Conservation (phyloP, 305 asterid species). For the Salvia sclarea region DNA sequence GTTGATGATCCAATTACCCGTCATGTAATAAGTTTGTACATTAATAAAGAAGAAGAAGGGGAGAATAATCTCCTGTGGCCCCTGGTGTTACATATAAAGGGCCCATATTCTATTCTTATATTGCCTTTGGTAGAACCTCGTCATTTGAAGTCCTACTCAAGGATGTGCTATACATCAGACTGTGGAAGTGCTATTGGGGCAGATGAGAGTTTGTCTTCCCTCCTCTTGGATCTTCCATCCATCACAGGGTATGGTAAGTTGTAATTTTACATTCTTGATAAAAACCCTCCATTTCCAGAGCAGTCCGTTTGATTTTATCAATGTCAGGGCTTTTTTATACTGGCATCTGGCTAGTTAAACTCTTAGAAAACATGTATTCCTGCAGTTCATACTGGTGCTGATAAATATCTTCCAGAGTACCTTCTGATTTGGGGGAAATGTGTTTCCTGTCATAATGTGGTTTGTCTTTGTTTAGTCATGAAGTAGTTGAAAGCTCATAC, state of each 20-base stretch:
- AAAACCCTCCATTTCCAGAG: not conserved
- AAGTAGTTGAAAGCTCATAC: constrained; percentile 26
- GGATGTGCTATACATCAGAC: constrained; percentile 66
- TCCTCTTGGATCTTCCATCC: constrained; percentile 86
- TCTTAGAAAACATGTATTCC: not conserved
- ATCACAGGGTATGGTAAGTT: constrained; percentile 98
- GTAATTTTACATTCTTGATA: constrained; percentile 34
- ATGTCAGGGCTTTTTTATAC: constrained; percentile 3
- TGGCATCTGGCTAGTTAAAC: constrained; percentile 16
- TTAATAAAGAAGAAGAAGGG: constrained; percentile 57
- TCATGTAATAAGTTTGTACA: constrained; percentile 66
- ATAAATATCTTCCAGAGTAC: not conserved
- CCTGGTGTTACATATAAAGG: constrained; percentile 71
- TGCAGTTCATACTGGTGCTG: not conserved
- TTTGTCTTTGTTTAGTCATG: not conserved
- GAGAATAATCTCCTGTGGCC: constrained; percentile 74
- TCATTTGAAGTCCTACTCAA: constrained; percentile 72
- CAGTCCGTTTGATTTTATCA: constrained; percentile 16
- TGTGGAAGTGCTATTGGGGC: constrained; percentile 83
- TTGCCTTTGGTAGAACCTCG: constrained; percentile 85
- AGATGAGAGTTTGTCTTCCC: constrained; percentile 70
- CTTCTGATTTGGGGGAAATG: not conserved
- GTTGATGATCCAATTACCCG: constrained; percentile 95
- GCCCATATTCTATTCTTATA: constrained; percentile 65
- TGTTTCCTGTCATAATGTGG: constrained; percentile 1